Conservation (phyloP, 345 rosid genomes). For the Hypericum perforatum region DNA sequence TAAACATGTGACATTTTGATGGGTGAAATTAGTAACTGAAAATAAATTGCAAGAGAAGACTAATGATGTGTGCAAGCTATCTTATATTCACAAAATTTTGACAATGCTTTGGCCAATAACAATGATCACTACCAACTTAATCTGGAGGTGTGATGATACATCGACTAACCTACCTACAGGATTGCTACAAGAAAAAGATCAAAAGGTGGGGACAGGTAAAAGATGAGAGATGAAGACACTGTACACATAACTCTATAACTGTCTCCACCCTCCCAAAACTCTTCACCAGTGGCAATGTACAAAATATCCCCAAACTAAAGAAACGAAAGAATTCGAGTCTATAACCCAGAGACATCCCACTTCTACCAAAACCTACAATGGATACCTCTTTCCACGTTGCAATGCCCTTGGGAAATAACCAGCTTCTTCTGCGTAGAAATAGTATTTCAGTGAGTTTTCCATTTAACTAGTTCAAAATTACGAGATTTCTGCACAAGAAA, state of each 20-base stretch:
- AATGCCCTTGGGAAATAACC: slow-evolving; percentile 21
- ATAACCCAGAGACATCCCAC: slow-evolving; percentile 8
- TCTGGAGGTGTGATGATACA: slow-evolving; percentile 35
- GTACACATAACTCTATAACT: slow-evolving; percentile 57
- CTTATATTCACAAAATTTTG: slow-evolving; percentile 47
- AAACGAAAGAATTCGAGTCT: not conserved
- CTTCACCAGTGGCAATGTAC: slow-evolving; percentile 54
- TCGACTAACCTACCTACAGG: slow-evolving; percentile 33
- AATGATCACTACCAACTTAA: slow-evolving; percentile 41
- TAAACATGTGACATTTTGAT: slow-evolving; percentile 1
- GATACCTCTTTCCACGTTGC: slow-evolving; percentile 10
- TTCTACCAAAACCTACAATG: slow-evolving; percentile 10
- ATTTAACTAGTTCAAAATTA: not conserved
- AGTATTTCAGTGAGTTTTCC: slow-evolving; percentile 1
- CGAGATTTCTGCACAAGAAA: not conserved
- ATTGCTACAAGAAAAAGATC: slow-evolving; percentile 21
- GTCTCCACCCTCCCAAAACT: slow-evolving; percentile 40
- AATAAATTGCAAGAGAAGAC: slow-evolving; percentile 1
- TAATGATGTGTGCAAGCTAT: slow-evolving; percentile 7
- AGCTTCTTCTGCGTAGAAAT: slow-evolving; percentile 36
- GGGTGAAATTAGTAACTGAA: slow-evolving; percentile 2
- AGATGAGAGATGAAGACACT: slow-evolving; percentile 32
- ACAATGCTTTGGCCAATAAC: slow-evolving; percentile 30
- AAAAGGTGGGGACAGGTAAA: slow-evolving; percentile 16
- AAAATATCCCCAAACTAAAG: slow-evolving; percentile 21